These are phyloP conservation scores for Scedosporium apiospermum DNA, from an alignment of 2,329 filamentous ascomycete species.

Conservation along the genomic window DNA sequence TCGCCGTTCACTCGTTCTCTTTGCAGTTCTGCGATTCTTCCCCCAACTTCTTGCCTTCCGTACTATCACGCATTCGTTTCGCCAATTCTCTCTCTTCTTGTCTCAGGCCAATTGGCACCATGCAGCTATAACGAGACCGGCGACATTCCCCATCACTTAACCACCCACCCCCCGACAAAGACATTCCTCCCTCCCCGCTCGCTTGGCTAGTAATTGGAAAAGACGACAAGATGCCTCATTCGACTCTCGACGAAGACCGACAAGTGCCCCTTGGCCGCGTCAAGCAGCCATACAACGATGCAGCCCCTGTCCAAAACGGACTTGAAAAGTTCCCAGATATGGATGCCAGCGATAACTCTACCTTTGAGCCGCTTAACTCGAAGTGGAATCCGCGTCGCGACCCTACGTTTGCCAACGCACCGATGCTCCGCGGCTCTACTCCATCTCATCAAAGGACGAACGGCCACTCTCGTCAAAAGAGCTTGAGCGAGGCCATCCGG, in stretches of 20 bases:
- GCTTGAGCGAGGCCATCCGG: slow-evolving; percentile 77
- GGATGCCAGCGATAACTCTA: slow-evolving; percentile 21
- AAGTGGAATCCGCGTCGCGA: slow-evolving; percentile 2
- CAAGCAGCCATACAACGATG: slow-evolving; percentile 1
- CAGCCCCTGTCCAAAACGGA: neutral
- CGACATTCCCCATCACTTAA: neutral
- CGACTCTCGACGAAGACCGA: neutral
- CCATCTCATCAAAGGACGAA: neutral
- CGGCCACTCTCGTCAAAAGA: slow-evolving; percentile 57
- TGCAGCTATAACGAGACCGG: neutral
- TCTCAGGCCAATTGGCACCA: neutral
- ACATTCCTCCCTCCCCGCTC: neutral
- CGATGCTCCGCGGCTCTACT: neutral
- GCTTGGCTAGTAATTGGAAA: neutral
- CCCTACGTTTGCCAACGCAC: neutral
- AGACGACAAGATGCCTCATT: slow-evolving; percentile 1
- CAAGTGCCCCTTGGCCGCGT: neutral
- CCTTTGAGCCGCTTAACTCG: neutral
- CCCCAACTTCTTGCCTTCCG: neutral
- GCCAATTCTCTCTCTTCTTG: neutral
- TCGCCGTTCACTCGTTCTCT: neutral
- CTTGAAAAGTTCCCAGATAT: slow-evolving; percentile 51
- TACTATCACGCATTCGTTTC: neutral
- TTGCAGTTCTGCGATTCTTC: neutral
- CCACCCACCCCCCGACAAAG: neutral